Percentiles rank a stretch among this genome's conserved stretches.
Conservation (phyloP, 2,329 filamentous ascomycete species). For the Colletotrichum neosansevieriae region DNA sequence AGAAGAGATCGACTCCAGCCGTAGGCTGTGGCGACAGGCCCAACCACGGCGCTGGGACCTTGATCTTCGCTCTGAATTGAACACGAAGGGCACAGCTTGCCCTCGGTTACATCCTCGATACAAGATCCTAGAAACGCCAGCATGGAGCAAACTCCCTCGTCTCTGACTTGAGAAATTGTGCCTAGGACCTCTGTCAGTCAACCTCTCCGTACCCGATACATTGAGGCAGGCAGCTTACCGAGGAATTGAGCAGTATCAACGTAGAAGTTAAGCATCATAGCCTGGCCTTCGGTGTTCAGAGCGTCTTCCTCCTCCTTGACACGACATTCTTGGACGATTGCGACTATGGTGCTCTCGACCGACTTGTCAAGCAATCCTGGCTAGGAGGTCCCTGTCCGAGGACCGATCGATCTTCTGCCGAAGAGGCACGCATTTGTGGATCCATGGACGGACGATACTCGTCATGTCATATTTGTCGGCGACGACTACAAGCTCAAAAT, state of each 20-base stretch:
- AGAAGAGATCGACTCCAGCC: too few relatives aligned
- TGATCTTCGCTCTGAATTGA: too few relatives aligned
- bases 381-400: neutral
- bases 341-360: neutral
- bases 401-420: neutral
- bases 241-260: neutral
- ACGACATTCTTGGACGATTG: neutral
- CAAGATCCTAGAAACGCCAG: too few relatives aligned
- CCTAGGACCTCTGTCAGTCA: too few relatives aligned
- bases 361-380: neutral
- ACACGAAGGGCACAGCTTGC: too few relatives aligned
- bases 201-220: too few relatives aligned
- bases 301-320: neutral
- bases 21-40: too few relatives aligned
- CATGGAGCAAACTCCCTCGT: too few relatives aligned
- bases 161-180: too few relatives aligned
- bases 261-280: neutral
- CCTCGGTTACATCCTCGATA: too few relatives aligned
- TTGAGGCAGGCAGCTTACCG: neutral
- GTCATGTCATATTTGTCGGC: constrained; percentile 9
- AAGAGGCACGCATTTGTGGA: neutral
- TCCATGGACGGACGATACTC: neutral
- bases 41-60: too few relatives aligned
- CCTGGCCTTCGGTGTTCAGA: neutral
- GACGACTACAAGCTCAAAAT: neutral